Conservation (phyloP, 176 grass and related monocot species). For the Carex pumila region DNA sequence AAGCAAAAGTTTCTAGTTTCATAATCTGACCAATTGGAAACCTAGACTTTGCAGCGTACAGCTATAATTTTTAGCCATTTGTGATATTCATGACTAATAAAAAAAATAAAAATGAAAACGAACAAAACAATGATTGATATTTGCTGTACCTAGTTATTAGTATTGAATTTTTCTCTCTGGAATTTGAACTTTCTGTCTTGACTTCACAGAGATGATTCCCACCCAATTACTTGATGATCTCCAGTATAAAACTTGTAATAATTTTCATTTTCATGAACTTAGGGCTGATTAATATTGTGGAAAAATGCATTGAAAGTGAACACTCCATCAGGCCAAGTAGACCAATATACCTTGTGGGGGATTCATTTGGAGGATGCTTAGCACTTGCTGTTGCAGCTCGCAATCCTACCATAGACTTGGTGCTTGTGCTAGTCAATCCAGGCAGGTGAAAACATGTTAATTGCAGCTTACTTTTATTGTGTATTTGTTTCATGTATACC, state of each 20-base stretch:
- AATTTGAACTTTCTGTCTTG: not conserved
- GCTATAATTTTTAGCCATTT: not conserved
- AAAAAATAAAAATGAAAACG: not conserved
- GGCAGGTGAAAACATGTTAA: conserved; percentile 55
- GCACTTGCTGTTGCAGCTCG: conserved; percentile 65
- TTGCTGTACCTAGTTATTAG: not conserved
- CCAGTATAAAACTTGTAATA: not conserved
- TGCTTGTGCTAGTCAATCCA: conserved; percentile 88
- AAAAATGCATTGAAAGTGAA: conserved; percentile 50
- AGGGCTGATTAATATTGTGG: conserved; percentile 49
- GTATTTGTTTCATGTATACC: not conserved
- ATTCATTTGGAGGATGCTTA: conserved; percentile 75
- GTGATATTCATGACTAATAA: not conserved
- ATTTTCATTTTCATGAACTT: conserved; percentile 5
- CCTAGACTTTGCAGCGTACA: not conserved
- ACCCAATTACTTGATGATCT: not conserved
- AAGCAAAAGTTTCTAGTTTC: not conserved
- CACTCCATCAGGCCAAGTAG: conserved; percentile 43
- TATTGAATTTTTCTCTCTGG: not conserved
- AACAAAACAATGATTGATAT: not conserved
- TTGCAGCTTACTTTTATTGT: not conserved
- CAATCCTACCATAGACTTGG: conserved; percentile 57
- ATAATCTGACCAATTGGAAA: not conserved
- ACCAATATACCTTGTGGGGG: conserved; percentile 69
- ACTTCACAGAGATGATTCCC: not conserved